Conservation (phyloP, 176 grass and related monocot genomes). For the Carex cristatella region DNA sequence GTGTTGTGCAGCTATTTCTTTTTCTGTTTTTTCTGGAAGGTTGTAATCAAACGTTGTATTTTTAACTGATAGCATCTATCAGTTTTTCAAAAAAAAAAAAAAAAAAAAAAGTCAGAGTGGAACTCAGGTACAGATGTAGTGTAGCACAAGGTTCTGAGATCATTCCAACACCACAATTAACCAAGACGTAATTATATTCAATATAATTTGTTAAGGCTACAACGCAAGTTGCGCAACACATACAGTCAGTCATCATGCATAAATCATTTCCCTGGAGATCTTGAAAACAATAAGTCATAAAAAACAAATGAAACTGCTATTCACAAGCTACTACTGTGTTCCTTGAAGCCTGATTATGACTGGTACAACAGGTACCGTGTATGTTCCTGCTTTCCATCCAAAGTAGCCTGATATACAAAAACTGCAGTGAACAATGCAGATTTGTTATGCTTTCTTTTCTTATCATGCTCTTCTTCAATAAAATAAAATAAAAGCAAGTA, state of each 20-base stretch:
- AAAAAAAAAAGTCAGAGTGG: not conserved
- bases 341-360: not conserved
- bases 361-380: conserved; percentile 13
- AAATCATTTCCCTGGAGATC: not conserved
- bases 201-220: not conserved
- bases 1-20: no score
- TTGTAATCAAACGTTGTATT: no score
- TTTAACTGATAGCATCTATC: no score
- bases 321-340: not conserved
- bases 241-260: not conserved
- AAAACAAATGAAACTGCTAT: conserved; percentile 18
- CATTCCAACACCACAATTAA: not conserved
- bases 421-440: not conserved
- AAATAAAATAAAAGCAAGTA: not conserved
- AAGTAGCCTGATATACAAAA: conserved; percentile 2
- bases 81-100: no score
- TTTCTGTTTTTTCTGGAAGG: no score
- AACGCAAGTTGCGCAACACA: not conserved
- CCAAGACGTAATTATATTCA: not conserved
- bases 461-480: not conserved
- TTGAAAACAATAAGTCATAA: not conserved
- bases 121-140: not conserved
- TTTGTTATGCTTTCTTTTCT: not conserved
- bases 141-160: not conserved
- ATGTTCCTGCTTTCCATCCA: not conserved